Base-by-base conservation (phyloP, 306 rosid genomes). In the Bauhinia variegata region DNA sequence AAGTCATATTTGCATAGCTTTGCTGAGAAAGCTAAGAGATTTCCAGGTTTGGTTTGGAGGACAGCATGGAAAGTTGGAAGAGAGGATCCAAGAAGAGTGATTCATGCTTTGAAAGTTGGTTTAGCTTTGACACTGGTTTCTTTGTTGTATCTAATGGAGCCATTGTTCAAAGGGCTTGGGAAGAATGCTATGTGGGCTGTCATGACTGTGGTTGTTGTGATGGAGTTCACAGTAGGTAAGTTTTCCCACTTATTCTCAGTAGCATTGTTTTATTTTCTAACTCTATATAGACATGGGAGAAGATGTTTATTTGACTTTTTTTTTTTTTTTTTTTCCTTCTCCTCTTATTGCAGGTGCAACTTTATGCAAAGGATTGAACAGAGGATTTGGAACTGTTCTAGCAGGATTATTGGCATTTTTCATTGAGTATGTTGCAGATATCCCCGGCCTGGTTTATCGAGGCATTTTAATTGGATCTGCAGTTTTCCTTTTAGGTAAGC, bases 181-280 rank as follows among this genome's bases (percentile, higher is more conserved):
- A 28, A 70, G 36, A 87, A 77, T 72, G 95, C 96, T 47, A 84
- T 87, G 62, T 92, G 95, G 98, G 96, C 98, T 57, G 91, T 92
- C 79, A 87, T 92, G 95, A 92, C 98, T 39, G 98, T 92, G 31
- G 98, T 89, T 54, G 92, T 92, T 67, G 98, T 92, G 9, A 82
- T 89, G 8, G 98, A 92, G 80, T 92, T 89, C 78, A 92, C 98
- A 23, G 96, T 85, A 47, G 98, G 96, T 85, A 50, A 4, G 61
- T 39, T 60, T 69, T 54, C 6, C 16, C 13, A 14, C 12, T 5
- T 41, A 19, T 61, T 57, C 41, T 41, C 7, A 17, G 5, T 70
- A 0, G 17, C 68, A 48, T 70, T 23, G 7, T 49, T 18, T 2
- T 62, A 19, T 10, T 53, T 13, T 59, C 18, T 3, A 18, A 60